A percentile compares a stretch with the other conserved stretches of the same genome.
These are phyloP conservation scores for Basidiobolus meristosporus DNA, from an alignment of 371 early-diverging fungal genomes.

Conservation along the genomic window DNA sequence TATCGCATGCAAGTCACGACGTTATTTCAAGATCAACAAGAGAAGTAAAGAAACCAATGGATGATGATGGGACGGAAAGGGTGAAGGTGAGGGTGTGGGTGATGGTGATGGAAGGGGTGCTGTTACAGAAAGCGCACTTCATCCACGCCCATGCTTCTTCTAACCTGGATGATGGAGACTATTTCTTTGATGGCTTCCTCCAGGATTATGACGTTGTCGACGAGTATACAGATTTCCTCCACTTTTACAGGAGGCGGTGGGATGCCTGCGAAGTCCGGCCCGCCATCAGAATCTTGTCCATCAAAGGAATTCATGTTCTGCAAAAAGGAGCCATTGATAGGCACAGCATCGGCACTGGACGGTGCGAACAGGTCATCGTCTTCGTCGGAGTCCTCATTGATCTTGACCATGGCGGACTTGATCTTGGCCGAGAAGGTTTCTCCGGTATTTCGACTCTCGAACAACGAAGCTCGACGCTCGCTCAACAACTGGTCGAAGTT, in stretches of 20 bases:
- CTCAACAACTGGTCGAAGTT: constrained; percentile 27
- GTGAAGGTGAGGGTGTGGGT: too few species aligned
- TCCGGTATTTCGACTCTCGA: constrained; percentile 6
- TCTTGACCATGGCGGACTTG: constrained; percentile 11
- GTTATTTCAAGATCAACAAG: too few species aligned
- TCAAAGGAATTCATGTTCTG: not conserved
- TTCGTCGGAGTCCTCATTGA: constrained; percentile 11
- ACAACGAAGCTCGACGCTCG: constrained; percentile 25
- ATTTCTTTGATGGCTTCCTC: constrained; percentile 85
- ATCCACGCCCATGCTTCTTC: constrained; percentile 59
- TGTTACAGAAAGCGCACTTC: constrained; percentile 11
- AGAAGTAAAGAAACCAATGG: too few species aligned
- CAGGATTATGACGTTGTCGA: constrained; percentile 77
- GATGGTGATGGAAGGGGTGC: too few species aligned
- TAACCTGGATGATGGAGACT: constrained; percentile 63
- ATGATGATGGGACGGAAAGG: too few species aligned
- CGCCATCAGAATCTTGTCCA: constrained; percentile 2
- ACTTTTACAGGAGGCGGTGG: constrained; percentile 30
- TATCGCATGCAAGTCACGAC: too few species aligned
- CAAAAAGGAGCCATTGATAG: not conserved
- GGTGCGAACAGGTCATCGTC: not conserved
- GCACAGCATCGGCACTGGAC: constrained; percentile 1
- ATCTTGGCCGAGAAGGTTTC: too few species aligned
- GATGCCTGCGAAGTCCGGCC: constrained; percentile 6
- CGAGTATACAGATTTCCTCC: constrained; percentile 22